Percentiles rank a stretch among this genome's conserved stretches.
Conservation (phyloP, 2,329 filamentous ascomycete species). For the Colletotrichum musae region DNA sequence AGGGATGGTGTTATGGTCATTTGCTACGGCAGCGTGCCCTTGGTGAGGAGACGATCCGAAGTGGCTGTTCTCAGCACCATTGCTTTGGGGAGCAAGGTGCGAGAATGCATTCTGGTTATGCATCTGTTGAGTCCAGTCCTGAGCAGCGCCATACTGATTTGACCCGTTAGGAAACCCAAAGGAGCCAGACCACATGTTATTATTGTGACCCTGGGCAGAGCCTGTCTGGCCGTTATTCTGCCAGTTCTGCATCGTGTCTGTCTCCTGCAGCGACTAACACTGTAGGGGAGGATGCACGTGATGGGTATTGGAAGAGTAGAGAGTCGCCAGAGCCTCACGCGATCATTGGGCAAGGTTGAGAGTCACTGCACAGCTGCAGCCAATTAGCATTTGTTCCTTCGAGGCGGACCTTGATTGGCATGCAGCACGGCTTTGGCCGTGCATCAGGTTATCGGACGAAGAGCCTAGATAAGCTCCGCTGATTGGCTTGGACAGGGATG, state of each 20-base stretch:
- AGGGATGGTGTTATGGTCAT: constrained; percentile 25
- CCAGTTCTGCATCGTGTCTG: constrained; percentile 41
- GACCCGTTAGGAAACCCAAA: constrained; percentile 33
- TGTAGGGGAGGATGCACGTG: constrained; percentile 15
- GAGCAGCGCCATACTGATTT: constrained; percentile 54
- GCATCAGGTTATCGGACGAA: constrained; percentile 30
- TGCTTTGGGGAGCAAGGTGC: constrained; percentile 54
- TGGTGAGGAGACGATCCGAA: constrained; percentile 40
- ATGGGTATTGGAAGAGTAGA: constrained; percentile 14
- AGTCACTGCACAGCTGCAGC: constrained; percentile 35
- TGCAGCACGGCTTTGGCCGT: constrained; percentile 20
- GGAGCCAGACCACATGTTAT: constrained; percentile 38
- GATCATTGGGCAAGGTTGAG: constrained; percentile 26
- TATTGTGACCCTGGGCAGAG: constrained; percentile 39
- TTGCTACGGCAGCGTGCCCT: constrained; percentile 33
- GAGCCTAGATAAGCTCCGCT: constrained; percentile 6
- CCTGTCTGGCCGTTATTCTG: constrained; percentile 39
- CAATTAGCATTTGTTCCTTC: constrained; percentile 35
- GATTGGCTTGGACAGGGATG: constrained; percentile 26
- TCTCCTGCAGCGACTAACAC: not conserved
- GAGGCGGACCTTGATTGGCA: constrained; percentile 22
- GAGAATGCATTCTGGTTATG: constrained; percentile 51
- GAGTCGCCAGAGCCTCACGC: constrained; percentile 27
- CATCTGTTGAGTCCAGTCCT: constrained; percentile 56
- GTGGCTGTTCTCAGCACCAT: constrained; percentile 46